Conservation (phyloP, 176 grass and related monocot genomes). For the Elymus sibiricus region DNA sequence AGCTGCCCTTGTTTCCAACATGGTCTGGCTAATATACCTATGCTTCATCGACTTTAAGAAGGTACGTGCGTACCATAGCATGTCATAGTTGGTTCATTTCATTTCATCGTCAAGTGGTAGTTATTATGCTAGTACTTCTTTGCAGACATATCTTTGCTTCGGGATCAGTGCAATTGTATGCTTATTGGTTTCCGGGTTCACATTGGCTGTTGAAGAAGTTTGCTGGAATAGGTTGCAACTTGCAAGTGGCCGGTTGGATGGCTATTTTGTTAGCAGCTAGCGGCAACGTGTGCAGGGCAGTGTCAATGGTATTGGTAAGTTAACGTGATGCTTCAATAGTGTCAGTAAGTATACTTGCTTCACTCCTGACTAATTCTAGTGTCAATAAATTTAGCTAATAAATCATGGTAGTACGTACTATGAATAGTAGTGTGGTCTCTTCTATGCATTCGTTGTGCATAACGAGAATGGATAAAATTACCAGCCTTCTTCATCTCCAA, state of each 20-base stretch:
- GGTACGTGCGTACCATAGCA: too few relatives aligned
- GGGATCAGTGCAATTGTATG: neutral
- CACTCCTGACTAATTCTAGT: neutral
- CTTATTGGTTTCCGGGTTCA: neutral
- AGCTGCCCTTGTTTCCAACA: too few relatives aligned
- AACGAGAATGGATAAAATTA: neutral
- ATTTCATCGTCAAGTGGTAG: neutral
- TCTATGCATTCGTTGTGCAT: neutral
- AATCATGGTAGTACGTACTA: too few relatives aligned
- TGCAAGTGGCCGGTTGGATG: neutral
- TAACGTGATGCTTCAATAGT: too few relatives aligned
- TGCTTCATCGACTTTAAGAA: too few relatives aligned
- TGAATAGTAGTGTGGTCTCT: neutral
- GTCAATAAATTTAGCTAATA: neutral
- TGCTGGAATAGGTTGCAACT: neutral
- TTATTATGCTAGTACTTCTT: neutral
- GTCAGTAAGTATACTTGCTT: too few relatives aligned
- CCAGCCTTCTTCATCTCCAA: neutral
- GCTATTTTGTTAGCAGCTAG: neutral
- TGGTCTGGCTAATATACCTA: too few relatives aligned
- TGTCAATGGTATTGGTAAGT: neutral
- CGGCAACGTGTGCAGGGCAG: neutral
- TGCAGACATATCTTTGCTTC: neutral
- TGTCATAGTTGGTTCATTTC: neutral
- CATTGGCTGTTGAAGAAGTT: neutral